phyloP scores from a whole-genome alignment of 331 rosid genomes.

The Prunus yedoensis region DNA sequence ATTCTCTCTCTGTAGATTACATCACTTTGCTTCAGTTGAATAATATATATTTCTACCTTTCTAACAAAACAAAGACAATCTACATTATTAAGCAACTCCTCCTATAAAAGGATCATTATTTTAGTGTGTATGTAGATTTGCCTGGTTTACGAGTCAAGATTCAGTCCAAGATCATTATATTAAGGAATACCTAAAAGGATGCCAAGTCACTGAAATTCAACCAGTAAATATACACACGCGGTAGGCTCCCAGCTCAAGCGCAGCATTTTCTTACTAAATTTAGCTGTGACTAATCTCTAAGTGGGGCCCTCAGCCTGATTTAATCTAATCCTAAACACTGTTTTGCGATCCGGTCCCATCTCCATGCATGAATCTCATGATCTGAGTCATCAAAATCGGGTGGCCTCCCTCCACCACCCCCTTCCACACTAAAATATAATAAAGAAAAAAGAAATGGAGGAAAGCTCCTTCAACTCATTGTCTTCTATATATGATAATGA shows the following conservation, averaged over 20 bases:
- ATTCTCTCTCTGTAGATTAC: not conserved
- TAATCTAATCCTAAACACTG: not conserved
- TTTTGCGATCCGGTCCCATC: not conserved
- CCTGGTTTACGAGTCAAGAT: not conserved
- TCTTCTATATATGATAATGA: not conserved
- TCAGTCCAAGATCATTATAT: not conserved
- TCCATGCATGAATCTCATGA: not conserved
- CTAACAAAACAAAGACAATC: not conserved
- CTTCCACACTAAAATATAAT: not conserved
- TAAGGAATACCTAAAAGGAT: not conserved
- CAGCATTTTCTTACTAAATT: not conserved
- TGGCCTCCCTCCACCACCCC: not conserved
- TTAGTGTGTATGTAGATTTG: not conserved
- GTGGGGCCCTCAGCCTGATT: constrained; percentile 16
- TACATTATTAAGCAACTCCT: not conserved
- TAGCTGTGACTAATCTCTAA: constrained; percentile 17
- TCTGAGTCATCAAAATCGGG: not conserved
- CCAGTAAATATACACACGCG: constrained; percentile 15
- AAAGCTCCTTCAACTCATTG: not conserved
- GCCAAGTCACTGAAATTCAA: not conserved
- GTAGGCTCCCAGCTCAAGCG: not conserved
- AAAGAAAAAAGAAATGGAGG: not conserved
- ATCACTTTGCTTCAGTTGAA: not conserved
- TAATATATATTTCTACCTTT: not conserved
- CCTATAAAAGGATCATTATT: not conserved